Evolutionary conservation across 148 eudicot species (phyloP).

Genomic region (Euryodendron excelsum): DNA sequence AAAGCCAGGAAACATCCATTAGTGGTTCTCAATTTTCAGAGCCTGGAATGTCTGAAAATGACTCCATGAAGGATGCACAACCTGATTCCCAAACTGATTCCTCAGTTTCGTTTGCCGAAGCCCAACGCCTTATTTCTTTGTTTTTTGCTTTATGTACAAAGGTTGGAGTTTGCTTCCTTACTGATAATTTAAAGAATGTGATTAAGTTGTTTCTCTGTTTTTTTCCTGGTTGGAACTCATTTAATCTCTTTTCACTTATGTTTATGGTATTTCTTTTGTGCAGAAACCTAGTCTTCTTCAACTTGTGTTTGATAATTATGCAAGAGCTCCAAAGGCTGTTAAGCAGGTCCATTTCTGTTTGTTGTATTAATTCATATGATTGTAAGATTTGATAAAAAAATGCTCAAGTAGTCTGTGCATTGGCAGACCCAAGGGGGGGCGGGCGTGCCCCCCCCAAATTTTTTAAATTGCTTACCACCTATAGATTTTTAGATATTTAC

Average conservation of each 20-base stretch:
- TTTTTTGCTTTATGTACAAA: constrained; percentile 92
- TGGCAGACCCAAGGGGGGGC: no score
- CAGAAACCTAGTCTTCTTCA: constrained; percentile 89
- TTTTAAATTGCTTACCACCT: no score
- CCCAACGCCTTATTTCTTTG: constrained; percentile 75
- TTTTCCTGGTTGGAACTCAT: constrained; percentile 2
- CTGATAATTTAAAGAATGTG: constrained; percentile 8
- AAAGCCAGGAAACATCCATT: constrained; percentile 62
- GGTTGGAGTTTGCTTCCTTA: constrained; percentile 30
- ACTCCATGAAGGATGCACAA: constrained; percentile 37
- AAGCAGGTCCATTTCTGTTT: constrained; percentile 65
- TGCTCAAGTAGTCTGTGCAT: neutral
- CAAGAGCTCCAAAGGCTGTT: constrained; percentile 66
- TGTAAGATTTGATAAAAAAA: constrained; percentile 1
- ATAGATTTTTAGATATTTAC: no score
- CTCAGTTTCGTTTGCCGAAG: constrained; percentile 58
- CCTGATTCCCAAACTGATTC: constrained; percentile 43
- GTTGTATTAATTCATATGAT: neutral
- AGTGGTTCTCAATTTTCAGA: constrained; percentile 70
- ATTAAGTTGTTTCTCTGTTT: neutral
- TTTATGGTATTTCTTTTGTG: constrained; percentile 18
- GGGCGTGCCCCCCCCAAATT: no score
- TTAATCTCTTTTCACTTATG: neutral
- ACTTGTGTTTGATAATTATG: constrained; percentile 74
- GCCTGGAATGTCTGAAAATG: constrained; percentile 48